Base-by-base conservation (phyloP, 179 eudicot genomes). In the Beta lomatogona region DNA sequence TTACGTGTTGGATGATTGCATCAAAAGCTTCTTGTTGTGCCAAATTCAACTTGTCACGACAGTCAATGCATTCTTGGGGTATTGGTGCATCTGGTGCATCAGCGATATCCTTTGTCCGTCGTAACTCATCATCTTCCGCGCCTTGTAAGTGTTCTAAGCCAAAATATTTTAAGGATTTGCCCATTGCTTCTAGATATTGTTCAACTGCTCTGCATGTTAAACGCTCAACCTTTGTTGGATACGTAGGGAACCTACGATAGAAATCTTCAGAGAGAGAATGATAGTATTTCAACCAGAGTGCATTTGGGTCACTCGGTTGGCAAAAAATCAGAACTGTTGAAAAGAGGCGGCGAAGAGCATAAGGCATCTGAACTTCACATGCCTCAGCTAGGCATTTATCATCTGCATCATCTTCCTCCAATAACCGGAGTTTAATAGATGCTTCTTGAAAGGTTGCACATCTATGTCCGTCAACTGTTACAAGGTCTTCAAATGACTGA, bases 61-160 rank as follows among this genome's bases (percentile, higher is more conserved):
- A 58, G 0, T 14, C 4, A 58, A 13, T 58, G 13, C 61, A 58
- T 58, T 15, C 61, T 1, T 12, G 1, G 0, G 58, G 44, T 22
- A 71, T 48, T 16, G 59, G 58, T 0, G 59, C 82, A 57, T 73
- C 68, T 7, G 58, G 73, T 7, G 57, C 83, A 41, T 71, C 61
- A 18, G 64, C 73, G 5, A 14, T 3, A 50, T 48, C 58, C 2
- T 22, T 48, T 48, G 41, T 5, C 4, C 75, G 46, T 36, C 13
- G 3, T 6, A 18, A 1, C 3, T 46, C 55, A 2, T 10, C 7
- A n/a, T 21, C 52, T 50, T 28, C 21, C 0, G 2, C 4, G 2
- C 6, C 19, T 18, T n/a, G 14, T 19, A n/a, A 19, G 36, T 28
- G 18, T 6, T n/a, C 57, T n/a, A 46, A n/a, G 9, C 3, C 12